Conservation (phyloP, 2,329 filamentous ascomycete genomes). For the Ophioceras dolichostomum region DNA sequence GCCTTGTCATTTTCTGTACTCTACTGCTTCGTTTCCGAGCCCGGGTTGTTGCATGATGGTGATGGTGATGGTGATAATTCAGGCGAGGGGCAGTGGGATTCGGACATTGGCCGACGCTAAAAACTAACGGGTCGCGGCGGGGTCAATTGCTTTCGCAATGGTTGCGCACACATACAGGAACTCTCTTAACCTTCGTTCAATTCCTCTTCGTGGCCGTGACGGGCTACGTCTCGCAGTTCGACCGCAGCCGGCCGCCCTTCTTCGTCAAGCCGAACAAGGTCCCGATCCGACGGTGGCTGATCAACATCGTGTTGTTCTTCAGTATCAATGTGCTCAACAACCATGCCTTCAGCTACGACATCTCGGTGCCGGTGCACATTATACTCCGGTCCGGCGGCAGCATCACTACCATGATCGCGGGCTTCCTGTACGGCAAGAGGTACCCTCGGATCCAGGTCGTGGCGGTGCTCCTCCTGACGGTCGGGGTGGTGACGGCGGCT, state of each 20-base stretch:
- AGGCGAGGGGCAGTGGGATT: too few species aligned
- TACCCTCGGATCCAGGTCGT: conserved; percentile 72
- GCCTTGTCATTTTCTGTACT: neutral
- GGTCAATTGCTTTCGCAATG: too few species aligned
- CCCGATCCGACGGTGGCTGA: conserved; percentile 70
- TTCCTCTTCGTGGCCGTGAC: conserved; percentile 73
- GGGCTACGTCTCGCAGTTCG: conserved; percentile 66
- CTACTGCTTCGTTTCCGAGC: neutral
- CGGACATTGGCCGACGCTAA: too few species aligned
- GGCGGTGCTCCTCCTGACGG: conserved; percentile 70
- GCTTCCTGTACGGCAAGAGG: conserved; percentile 71
- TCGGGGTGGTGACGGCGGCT: conserved; percentile 78
- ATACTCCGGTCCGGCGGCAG: conserved; percentile 91
- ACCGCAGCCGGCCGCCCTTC: conserved; percentile 51
- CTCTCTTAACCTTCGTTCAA: conserved; percentile 79
- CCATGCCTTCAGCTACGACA: conserved; percentile 92
- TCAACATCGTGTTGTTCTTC: conserved; percentile 87
- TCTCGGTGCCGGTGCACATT: conserved; percentile 93
- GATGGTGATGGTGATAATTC: too few species aligned
- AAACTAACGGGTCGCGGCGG: neutral
- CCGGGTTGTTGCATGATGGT: too few species aligned
- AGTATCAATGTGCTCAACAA: conserved; percentile 94
- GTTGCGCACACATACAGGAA: conserved; percentile 48
- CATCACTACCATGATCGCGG: conserved; percentile 90
- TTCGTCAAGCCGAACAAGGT: conserved; percentile 69